phyloP scores from a whole-genome alignment of 2,329 filamentous ascomycete genomes.

The Ceratocystis smalleyi region DNA sequence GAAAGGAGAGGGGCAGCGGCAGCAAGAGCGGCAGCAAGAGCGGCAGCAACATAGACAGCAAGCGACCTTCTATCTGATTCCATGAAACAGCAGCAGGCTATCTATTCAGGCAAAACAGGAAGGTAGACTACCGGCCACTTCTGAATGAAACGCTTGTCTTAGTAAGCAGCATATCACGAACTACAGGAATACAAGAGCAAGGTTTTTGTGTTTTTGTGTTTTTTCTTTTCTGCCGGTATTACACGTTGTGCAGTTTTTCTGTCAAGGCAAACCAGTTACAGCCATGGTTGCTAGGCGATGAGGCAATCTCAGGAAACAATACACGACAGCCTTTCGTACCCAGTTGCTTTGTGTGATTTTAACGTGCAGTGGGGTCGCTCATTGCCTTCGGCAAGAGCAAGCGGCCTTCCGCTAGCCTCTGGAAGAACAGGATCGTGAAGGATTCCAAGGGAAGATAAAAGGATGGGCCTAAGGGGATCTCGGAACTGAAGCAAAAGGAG shows the following conservation, averaged over 20 bases:
- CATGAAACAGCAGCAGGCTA: not conserved
- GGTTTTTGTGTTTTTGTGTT: too few relatives aligned
- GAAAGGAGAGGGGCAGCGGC: not conserved
- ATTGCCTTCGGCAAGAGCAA: not conserved
- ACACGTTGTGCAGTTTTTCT: too few relatives aligned
- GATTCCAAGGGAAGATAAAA: constrained; percentile 2
- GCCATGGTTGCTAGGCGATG: not conserved
- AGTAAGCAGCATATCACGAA: not conserved
- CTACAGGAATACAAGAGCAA: too few relatives aligned
- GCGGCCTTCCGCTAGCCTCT: not conserved
- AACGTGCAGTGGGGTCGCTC: not conserved
- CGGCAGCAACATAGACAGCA: too few relatives aligned
- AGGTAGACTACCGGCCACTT: not conserved
- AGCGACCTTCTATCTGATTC: not conserved
- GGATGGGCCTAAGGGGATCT: constrained; percentile 2
- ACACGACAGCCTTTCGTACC: not conserved
- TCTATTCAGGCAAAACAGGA: not conserved
- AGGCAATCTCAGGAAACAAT: not conserved
- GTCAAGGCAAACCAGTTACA: not conserved
- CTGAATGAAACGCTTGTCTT: not conserved
- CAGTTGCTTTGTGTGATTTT: not conserved
- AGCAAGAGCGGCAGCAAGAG: not conserved
- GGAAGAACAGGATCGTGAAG: not conserved
- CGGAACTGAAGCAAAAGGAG: not conserved
- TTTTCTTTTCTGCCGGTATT: too few relatives aligned